Percentiles rank a stretch among this genome's conserved stretches.
Conservation (phyloP, 2,329 filamentous ascomycete genomes). For the Epichloe bromicola region DNA sequence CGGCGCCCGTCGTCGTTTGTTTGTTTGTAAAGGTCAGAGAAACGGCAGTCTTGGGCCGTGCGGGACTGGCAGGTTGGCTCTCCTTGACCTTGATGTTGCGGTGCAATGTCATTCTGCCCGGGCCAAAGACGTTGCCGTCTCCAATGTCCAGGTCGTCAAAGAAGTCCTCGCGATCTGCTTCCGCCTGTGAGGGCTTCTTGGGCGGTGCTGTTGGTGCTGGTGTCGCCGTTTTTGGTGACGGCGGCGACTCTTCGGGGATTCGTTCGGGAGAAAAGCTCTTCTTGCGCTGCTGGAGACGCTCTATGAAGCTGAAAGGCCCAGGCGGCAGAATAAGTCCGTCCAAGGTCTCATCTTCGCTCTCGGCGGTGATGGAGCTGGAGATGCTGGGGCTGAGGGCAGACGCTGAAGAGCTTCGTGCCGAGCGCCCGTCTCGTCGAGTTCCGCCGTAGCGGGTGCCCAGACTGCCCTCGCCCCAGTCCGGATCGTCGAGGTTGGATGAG, state of each 20-base stretch:
- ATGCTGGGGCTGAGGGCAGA: slow-evolving; percentile 88
- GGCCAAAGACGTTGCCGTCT: slow-evolving; percentile 68
- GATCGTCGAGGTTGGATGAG: slow-evolving; percentile 53
- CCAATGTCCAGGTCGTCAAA: slow-evolving; percentile 79
- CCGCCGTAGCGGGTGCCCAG: slow-evolving; percentile 83
- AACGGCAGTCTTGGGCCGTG: slow-evolving; percentile 59
- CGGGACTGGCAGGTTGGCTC: slow-evolving; percentile 53
- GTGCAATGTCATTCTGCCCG: slow-evolving; percentile 71
- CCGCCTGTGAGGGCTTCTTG: slow-evolving; percentile 21
- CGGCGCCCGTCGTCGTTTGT: slow-evolving; percentile 19
- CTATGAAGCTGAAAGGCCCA: slow-evolving; percentile 71
- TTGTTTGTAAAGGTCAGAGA: slow-evolving; percentile 89
- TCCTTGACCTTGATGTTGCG: slow-evolving; percentile 85
- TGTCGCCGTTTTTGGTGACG: not conserved
- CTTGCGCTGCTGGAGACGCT: slow-evolving; percentile 62
- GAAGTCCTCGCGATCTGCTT: slow-evolving; percentile 59
- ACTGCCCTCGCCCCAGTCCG: slow-evolving; percentile 91
- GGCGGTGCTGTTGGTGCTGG: not conserved
- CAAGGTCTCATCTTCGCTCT: slow-evolving; percentile 88
- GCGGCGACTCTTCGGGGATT: slow-evolving; percentile 23
- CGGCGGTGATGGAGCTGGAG: slow-evolving; percentile 77
- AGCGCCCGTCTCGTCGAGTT: slow-evolving; percentile 65
- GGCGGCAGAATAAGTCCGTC: slow-evolving; percentile 78
- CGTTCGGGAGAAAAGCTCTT: slow-evolving; percentile 44
- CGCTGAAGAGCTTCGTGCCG: slow-evolving; percentile 71